These are phyloP conservation scores for Mycena haematopus DNA, from an alignment of 768 basidiomycete genomes.

Conservation along the genomic window DNA sequence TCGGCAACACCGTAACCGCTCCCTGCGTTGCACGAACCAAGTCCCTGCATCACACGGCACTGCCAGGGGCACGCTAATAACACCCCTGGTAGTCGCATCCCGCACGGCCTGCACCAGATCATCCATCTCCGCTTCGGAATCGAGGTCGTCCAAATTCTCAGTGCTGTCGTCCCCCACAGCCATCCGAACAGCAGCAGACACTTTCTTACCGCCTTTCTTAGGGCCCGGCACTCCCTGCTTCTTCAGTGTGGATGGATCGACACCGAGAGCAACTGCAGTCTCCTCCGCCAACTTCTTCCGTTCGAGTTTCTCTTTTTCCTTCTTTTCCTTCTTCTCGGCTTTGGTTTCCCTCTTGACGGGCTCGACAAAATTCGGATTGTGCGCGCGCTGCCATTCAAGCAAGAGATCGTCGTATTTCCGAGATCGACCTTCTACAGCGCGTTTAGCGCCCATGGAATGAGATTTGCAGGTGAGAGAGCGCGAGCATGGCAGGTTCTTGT, in stretches of 20 bases:
- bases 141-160: slow-evolving; percentile 80
- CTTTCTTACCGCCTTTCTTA: slow-evolving; percentile 74
- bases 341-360: slow-evolving; percentile 88
- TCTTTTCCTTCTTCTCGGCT: slow-evolving; percentile 86
- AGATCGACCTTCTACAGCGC: slow-evolving; percentile 87
- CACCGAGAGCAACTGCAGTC: slow-evolving; percentile 64
- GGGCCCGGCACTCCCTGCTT: slow-evolving; percentile 48
- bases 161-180: slow-evolving; percentile 63
- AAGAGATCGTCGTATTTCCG: slow-evolving; percentile 85
- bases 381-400: slow-evolving; percentile 88
- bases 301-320: slow-evolving; percentile 81
- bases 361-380: slow-evolving; percentile 89
- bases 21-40: slow-evolving; percentile 83
- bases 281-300: slow-evolving; percentile 78
- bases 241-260: slow-evolving; percentile 53
- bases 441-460: slow-evolving; percentile 96
- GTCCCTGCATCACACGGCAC: slow-evolving; percentile 75
- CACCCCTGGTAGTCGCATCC: slow-evolving; percentile 59
- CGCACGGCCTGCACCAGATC: slow-evolving; percentile 69
- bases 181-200: slow-evolving; percentile 57
- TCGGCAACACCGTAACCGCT: slow-evolving; percentile 65
- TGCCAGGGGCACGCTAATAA: slow-evolving; percentile 71
- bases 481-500: slow-evolving; percentile 90
- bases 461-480: slow-evolving; percentile 98
- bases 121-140: slow-evolving; percentile 87